A percentile compares a stretch with the other conserved stretches of the same genome.
Conservation (phyloP, 139 green algal species). For the Medakamo hakoo region DNA sequence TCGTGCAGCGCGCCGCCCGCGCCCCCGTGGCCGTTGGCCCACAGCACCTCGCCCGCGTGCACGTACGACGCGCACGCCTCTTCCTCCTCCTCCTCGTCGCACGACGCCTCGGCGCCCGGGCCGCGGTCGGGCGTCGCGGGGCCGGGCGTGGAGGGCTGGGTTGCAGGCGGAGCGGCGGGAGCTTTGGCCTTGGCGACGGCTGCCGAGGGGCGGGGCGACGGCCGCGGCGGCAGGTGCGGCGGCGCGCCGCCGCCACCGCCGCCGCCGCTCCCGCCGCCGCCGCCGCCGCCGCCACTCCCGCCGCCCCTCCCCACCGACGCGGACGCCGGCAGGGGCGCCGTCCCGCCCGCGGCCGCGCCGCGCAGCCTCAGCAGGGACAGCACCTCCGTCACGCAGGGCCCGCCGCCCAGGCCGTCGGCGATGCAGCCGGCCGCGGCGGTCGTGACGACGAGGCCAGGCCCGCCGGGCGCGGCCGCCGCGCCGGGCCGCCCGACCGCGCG, state of each 20-base stretch:
- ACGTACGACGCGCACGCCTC: not conserved
- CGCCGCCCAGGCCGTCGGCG: not conserved
- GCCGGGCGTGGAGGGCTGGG: no score
- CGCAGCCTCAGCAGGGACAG: constrained; percentile 27
- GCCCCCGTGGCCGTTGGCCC: no score
- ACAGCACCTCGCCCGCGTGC: not conserved
- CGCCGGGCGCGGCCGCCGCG: no score
- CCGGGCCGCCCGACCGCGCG: constrained; percentile 27
- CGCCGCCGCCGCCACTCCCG: no score
- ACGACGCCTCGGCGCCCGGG: no score
- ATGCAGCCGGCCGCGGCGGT: constrained; percentile 10
- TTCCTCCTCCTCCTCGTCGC: no score
- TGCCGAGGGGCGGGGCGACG: not conserved
- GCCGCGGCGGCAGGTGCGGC: no score
- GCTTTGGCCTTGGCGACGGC: not conserved
- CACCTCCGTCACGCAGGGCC: constrained; percentile 23
- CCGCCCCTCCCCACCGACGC: not conserved
- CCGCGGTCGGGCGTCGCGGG: no score
- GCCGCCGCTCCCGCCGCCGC: no score
- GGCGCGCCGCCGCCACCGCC: no score
- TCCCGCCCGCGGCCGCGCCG: constrained; percentile 7
- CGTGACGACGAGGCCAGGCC: constrained; percentile 1
- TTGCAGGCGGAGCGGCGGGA: not conserved
- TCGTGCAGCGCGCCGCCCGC: no score
- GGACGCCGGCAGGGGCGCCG: not conserved